Percentiles rank a stretch among this genome's conserved stretches.
phyloP scores from a whole-genome alignment of 495 filamentous ascomycete species.

The Pyrenopolyporus hunteri region DNA sequence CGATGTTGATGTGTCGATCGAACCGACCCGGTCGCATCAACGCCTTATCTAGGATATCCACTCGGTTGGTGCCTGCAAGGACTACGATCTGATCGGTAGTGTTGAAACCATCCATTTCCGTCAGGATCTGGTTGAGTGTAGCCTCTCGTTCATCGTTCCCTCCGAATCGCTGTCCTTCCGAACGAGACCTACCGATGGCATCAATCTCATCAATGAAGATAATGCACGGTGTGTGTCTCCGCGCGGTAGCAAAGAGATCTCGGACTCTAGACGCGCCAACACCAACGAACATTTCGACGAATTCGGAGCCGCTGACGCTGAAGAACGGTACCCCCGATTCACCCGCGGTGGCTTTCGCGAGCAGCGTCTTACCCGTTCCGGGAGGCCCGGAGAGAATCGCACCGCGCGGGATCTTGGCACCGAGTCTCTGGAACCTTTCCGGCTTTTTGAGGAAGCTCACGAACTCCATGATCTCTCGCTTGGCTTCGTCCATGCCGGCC shows the following conservation, averaged over 20 bases:
- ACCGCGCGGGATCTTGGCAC: constrained; percentile 96
- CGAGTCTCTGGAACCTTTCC: constrained; percentile 86
- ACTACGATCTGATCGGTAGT: constrained; percentile 97
- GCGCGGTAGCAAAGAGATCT: constrained; percentile 91
- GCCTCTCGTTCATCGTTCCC: constrained; percentile 97
- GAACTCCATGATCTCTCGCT: constrained; percentile 98
- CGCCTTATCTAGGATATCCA: constrained; percentile 92
- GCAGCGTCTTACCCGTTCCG: constrained; percentile 95
- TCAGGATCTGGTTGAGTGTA: constrained; percentile 96
- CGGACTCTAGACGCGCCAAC: constrained; percentile 94
- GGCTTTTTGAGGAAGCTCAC: constrained; percentile 94
- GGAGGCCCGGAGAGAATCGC: constrained; percentile 96
- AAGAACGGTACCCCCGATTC: constrained; percentile 98
- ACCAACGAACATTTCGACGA: constrained; percentile 99
- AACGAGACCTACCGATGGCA: constrained; percentile 89
- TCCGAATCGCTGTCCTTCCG: constrained; percentile 71
- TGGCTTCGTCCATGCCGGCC: constrained; percentile 98
- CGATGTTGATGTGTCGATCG: constrained; percentile 92
- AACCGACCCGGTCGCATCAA: constrained; percentile 96
- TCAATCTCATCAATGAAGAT: constrained; percentile 99
- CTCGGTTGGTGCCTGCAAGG: constrained; percentile 94
- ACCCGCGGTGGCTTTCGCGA: constrained; percentile 96
- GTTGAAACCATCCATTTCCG: constrained; percentile 99
- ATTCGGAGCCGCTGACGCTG: constrained; percentile 97
- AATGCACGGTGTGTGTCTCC: constrained; percentile 96